These are phyloP conservation scores for Glaciozyma martinii DNA, from an alignment of 768 basidiomycete genomes.

Conservation along the genomic window DNA sequence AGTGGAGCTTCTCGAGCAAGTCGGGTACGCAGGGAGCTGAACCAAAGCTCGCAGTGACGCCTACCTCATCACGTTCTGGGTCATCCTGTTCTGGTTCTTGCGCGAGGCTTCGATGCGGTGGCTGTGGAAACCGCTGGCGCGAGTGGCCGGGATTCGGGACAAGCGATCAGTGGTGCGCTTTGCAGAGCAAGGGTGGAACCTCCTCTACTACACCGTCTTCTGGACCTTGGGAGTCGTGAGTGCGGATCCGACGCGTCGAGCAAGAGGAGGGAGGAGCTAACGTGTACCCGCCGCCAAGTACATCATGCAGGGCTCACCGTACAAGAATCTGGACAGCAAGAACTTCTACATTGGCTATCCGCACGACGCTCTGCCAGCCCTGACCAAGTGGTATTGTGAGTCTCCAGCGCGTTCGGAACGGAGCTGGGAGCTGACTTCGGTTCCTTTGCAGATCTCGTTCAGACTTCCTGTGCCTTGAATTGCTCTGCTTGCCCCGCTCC, in stretches of 20 bases:
- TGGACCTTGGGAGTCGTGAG: slow-evolving; percentile 75
- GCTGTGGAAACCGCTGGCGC: slow-evolving; percentile 71
- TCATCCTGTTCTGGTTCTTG: slow-evolving; percentile 74
- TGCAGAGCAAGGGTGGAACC: slow-evolving; percentile 89
- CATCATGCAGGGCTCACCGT: slow-evolving; percentile 64
- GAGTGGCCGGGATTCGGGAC: slow-evolving; percentile 56
- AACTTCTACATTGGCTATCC: slow-evolving; percentile 75
- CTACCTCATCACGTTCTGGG: slow-evolving; percentile 71
- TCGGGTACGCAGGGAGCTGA: background rate
- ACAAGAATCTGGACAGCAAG: slow-evolving; percentile 52
- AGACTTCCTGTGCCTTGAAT: slow-evolving; percentile 24
- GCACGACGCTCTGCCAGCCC: slow-evolving; percentile 64
- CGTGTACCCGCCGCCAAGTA: slow-evolving; percentile 49
- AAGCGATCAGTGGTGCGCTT: slow-evolving; percentile 58
- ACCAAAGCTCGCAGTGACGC: slow-evolving; percentile 47
- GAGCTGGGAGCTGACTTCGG: background rate
- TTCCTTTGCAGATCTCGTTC: slow-evolving; percentile 25
- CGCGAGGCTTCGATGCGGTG: slow-evolving; percentile 67
- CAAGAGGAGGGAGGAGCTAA: background rate
- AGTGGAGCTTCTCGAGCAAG: background rate
- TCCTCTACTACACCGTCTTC: slow-evolving; percentile 62
- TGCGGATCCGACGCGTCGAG: slow-evolving; percentile 28
- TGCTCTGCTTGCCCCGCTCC: background rate
- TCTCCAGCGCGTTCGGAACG: background rate
- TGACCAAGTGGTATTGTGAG: slow-evolving; percentile 56